Conservation (phyloP, 768 basidiomycete species). For the Rhodotorula graminis region DNA sequence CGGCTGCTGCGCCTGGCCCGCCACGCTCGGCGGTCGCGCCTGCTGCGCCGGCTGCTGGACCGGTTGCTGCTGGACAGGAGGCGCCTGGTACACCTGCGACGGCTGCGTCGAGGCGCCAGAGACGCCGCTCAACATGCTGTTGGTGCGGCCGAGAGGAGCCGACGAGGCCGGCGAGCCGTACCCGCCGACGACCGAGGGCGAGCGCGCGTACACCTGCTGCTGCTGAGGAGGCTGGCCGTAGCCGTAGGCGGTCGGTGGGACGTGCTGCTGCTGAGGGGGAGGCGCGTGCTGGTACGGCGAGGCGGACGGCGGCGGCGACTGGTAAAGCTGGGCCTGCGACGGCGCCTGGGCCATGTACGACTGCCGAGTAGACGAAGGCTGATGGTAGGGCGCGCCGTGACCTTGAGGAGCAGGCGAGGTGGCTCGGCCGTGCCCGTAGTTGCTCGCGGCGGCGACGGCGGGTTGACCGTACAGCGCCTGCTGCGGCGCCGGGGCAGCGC, state of each 20-base stretch:
- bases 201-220: not conserved
- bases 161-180: not conserved
- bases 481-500: not conserved
- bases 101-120: conserved; percentile 25
- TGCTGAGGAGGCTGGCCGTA: conserved; percentile 10
- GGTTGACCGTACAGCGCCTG: conserved; percentile 7
- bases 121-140: conserved; percentile 22
- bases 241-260: not conserved
- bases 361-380: conserved; percentile 13
- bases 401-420: conserved; percentile 29
- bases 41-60: too few species aligned
- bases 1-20: conserved; percentile 37
- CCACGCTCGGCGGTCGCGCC: too few species aligned
- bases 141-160: not conserved
- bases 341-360: conserved; percentile 11
- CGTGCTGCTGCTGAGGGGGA: conserved; percentile 22
- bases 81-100: conserved; percentile 18
- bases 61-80: not conserved
- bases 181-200: not conserved
- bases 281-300: conserved; percentile 25
- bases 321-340: conserved; percentile 13
- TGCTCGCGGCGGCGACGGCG: not conserved
- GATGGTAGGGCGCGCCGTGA: not conserved
- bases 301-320: conserved; percentile 15
- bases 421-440: not conserved